Percentiles rank a stretch among this genome's conserved stretches.
These are phyloP conservation scores for Tephrocybe sp. DNA, from an alignment of 768 basidiomycete species.

Conservation along the genomic window DNA sequence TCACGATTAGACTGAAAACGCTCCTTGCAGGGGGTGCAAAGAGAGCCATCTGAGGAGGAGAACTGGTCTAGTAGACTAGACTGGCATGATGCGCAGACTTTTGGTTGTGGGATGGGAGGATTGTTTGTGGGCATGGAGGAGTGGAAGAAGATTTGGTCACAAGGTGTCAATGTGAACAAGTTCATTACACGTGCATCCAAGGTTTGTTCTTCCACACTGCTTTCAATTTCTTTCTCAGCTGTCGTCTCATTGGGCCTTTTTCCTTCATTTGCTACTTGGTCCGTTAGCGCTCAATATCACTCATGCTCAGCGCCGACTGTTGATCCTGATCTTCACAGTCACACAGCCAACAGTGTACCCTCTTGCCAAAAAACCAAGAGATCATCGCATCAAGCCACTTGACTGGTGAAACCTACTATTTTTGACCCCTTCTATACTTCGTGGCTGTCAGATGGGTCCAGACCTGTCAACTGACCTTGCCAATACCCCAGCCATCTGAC, in stretches of 20 bases:
- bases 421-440: conserved; percentile 2
- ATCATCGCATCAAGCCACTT: not conserved
- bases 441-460: conserved; percentile 1
- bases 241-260: not conserved
- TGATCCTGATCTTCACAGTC: too few species aligned
- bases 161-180: conserved; percentile 16
- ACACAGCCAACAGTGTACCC: too few species aligned
- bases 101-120: conserved; percentile 31
- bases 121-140: conserved; percentile 51
- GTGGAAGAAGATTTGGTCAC: conserved; percentile 18
- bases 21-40: conserved; percentile 49
- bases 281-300: too few species aligned
- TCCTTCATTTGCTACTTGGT: not conserved
- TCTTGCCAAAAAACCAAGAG: not conserved
- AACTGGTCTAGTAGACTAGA: conserved; percentile 35
- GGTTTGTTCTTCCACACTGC: not conserved
- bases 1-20: conserved; percentile 26
- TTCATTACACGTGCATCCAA: conserved; percentile 16
- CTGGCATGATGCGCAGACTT: conserved; percentile 45
- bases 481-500: not conserved
- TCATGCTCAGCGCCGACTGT: too few species aligned
- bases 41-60: conserved; percentile 28
- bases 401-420: conserved; percentile 4
- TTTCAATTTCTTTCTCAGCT: not conserved
- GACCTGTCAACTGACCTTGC: conserved; percentile 12